These are phyloP conservation scores for Zangia roseola DNA, from an alignment of 768 basidiomycete genomes.

Conservation along the genomic window DNA sequence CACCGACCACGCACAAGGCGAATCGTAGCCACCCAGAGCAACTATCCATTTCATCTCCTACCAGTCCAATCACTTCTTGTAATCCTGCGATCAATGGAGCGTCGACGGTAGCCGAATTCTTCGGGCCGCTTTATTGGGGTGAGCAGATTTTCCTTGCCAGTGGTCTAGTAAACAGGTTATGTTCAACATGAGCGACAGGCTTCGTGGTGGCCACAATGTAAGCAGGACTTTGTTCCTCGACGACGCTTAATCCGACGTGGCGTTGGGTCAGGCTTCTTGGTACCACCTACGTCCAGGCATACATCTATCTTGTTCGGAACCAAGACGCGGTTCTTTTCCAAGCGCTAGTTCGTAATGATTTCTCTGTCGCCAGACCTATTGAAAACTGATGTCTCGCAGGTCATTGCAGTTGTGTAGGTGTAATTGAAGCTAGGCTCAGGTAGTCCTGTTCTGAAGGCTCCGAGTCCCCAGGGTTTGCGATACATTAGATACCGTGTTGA, in stretches of 20 bases:
- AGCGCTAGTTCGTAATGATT: neutral
- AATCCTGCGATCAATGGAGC: neutral
- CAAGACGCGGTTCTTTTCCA: conserved; percentile 1
- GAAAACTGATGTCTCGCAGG: neutral
- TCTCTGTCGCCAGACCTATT: neutral
- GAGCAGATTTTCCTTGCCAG: neutral
- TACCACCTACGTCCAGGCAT: conserved; percentile 3
- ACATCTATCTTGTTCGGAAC: conserved; percentile 3
- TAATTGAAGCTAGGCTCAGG: neutral
- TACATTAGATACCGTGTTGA: neutral
- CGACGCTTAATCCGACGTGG: neutral
- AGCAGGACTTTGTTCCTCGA: neutral
- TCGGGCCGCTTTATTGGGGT: conserved; percentile 9
- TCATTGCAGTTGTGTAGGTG: neutral
- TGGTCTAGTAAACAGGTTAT: neutral
- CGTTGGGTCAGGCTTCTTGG: conserved; percentile 5
- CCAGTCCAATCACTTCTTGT: neutral
- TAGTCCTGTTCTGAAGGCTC: neutral
- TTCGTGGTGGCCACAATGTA: conserved; percentile 9
- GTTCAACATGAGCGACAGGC: conserved; percentile 1
- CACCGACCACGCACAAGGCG: no score
- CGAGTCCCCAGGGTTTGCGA: neutral
- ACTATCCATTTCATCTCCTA: no score
- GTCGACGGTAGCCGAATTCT: neutral
- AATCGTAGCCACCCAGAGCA: no score